Conservation (phyloP, 345 rosid genomes). For the Gynandropsis gynandra region DNA sequence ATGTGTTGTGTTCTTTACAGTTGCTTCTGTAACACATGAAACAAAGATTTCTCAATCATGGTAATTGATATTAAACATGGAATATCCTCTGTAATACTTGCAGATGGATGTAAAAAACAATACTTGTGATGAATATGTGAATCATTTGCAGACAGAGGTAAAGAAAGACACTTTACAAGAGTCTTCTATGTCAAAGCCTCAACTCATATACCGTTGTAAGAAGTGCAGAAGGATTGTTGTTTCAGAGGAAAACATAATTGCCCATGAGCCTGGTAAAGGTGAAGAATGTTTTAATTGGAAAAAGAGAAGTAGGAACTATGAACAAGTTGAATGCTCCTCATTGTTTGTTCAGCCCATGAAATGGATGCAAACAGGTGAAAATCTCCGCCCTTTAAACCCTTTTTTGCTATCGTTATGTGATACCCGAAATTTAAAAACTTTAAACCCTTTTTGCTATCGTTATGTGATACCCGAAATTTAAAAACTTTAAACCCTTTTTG, state of each 20-base stretch:
- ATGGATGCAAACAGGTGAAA: slow-evolving; percentile 77
- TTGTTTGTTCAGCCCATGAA: slow-evolving; percentile 90
- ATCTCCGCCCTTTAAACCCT: neutral
- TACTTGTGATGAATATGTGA: neutral
- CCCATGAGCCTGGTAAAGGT: slow-evolving; percentile 67
- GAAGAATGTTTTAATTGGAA: slow-evolving; percentile 70
- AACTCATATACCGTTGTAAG: slow-evolving; percentile 68
- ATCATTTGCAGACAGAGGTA: slow-evolving; percentile 25
- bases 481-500: too few relatives aligned
- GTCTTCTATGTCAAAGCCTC: slow-evolving; percentile 33
- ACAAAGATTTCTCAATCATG: too few relatives aligned
- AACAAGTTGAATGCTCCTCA: slow-evolving; percentile 54
- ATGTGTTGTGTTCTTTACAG: too few relatives aligned
- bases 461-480: too few relatives aligned
- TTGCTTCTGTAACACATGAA: too few relatives aligned
- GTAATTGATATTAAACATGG: too few relatives aligned
- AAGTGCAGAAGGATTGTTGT: slow-evolving; percentile 78
- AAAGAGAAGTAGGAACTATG: slow-evolving; percentile 49
- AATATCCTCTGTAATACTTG: too few relatives aligned
- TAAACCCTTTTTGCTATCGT: too few relatives aligned
- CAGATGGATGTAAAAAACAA: too few relatives aligned
- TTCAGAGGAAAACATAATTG: slow-evolving; percentile 51
- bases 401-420: neutral
- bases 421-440: too few relatives aligned
- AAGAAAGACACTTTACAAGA: slow-evolving; percentile 18